These are phyloP conservation scores for Dicorynia guianensis DNA, from an alignment of 306 rosid species.

Conservation along the genomic window DNA sequence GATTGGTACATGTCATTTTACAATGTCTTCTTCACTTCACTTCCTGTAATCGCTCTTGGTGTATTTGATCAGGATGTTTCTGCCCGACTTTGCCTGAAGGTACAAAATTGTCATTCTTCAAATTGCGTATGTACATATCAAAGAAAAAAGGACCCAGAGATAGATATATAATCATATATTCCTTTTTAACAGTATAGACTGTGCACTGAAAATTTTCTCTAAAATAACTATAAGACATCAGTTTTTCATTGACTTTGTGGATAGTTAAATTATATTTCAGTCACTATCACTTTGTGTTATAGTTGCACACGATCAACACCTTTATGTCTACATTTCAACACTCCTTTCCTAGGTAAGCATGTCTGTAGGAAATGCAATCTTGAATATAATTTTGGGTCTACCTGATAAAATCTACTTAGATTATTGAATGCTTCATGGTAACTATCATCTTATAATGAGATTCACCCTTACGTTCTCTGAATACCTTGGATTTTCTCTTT, in stretches of 20 bases:
- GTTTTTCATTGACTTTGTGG: background rate
- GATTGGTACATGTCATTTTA: slow-evolving; percentile 91
- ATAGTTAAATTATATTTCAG: background rate
- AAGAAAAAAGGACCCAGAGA: background rate
- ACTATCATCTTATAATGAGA: no score
- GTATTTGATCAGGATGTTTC: slow-evolving; percentile 95
- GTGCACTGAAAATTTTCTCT: background rate
- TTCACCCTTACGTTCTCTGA: no score
- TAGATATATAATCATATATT: background rate
- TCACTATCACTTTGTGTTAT: background rate
- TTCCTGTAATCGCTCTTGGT: slow-evolving; percentile 89
- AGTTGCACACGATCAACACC: background rate
- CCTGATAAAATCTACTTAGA: no score
- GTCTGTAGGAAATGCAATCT: no score
- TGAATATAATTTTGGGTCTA: no score
- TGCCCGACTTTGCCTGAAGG: slow-evolving; percentile 75
- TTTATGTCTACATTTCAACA: background rate
- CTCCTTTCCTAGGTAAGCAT: no score
- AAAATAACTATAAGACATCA: background rate
- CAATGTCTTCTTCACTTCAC: slow-evolving; percentile 79
- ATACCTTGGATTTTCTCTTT: no score
- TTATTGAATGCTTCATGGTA: no score
- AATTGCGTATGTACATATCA: background rate
- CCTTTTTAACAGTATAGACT: slow-evolving; percentile 5
- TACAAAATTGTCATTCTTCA: slow-evolving; percentile 37